These are phyloP conservation scores for Pichia thaimueangensis DNA, from an alignment of 805 yeast genomes.

Conservation along the genomic window DNA sequence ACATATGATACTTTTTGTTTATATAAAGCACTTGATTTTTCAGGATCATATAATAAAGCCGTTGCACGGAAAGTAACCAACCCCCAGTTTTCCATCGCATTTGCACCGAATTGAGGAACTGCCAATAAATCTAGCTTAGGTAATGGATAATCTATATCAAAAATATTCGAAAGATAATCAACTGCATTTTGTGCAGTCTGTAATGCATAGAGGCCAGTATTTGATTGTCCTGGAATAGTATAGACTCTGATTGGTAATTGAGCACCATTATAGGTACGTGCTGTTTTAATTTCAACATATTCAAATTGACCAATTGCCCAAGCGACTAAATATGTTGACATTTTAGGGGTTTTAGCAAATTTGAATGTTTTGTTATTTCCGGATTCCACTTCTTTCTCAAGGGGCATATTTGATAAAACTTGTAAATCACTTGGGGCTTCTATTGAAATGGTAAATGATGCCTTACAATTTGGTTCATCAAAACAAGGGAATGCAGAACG, in stretches of 20 bases:
- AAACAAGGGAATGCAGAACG: slow-evolving; percentile 53
- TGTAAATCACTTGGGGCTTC: slow-evolving; percentile 29
- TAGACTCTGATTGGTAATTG: slow-evolving; percentile 46
- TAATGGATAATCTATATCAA: slow-evolving; percentile 60
- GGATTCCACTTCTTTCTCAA: slow-evolving; percentile 6
- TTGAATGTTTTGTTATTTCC: slow-evolving; percentile 22
- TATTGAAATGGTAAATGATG: slow-evolving; percentile 44
- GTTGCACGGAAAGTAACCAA: slow-evolving; percentile 61
- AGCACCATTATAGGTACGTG: slow-evolving; percentile 33
- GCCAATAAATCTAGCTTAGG: slow-evolving; percentile 79
- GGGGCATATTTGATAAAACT: slow-evolving; percentile 46
- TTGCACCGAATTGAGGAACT: slow-evolving; percentile 72
- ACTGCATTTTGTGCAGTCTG: slow-evolving; percentile 43
- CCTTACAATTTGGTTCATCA: slow-evolving; percentile 52
- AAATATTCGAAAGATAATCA: slow-evolving; percentile 42
- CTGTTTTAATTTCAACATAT: slow-evolving; percentile 41
- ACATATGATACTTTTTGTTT: slow-evolving; percentile 76
- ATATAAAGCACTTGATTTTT: slow-evolving; percentile 41
- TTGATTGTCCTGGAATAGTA: slow-evolving; percentile 43
- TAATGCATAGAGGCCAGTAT: slow-evolving; percentile 43
- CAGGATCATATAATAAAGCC: slow-evolving; percentile 45
- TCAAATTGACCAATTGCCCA: slow-evolving; percentile 57
- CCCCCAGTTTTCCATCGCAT: slow-evolving; percentile 94
- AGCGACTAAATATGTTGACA: slow-evolving; percentile 53
- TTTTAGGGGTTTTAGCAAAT: slow-evolving; percentile 44